Evolutionary conservation across 2,329 filamentous ascomycete genomes (phyloP), one percentile per base, ranked within the genome.

Genomic region (Aspergillus ibericus): DNA sequence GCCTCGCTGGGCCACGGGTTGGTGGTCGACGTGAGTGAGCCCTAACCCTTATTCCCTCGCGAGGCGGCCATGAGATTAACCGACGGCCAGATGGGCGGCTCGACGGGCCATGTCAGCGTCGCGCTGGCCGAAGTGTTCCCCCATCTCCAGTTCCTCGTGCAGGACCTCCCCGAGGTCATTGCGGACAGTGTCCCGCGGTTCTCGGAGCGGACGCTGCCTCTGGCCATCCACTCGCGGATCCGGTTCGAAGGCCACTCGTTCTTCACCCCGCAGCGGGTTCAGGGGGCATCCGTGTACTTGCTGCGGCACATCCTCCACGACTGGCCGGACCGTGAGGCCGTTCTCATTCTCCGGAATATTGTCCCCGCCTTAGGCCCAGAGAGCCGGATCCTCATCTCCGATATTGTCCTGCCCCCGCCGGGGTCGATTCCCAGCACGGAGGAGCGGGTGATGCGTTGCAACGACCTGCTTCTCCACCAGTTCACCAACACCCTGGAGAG

Each of bases 21-120:
- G 0, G 72, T 88, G 36, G 83, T 88, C 4, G 85, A 88, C 60
- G 53, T 50, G 36, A n/a, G 53, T 50, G 36, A n/a, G 42, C 20
- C 18, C 15, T 5, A 20, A 7, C 15, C 15, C 27, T 22, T 1
- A 2, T 29, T n/a, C 25, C n/a, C 22, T 46, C 12, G 2, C 9
- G 1, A 16, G 10, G 32, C 3, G 5, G 7, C 29, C 1, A 3
- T 1, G 29, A 10, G 7, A 10, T 25, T 32, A 16, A 36, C 42
- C 2, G 4, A 16, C 27, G 5, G 13, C 10, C 16, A 69, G 65
- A 51, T 72, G 22, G 85, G 85, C 9, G 85, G 85, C 2, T 83
- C 81, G 16, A 81, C 83, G 53, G 85, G 85, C 0, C 83, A 85
- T 48, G 80, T 82, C n/a, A 81, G 77, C 48, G 76, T 83, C n/a